Evolutionary conservation across 2,329 filamentous ascomycete species (phyloP), one percentile per base, ranked within the genome.

Genomic region (Geosmithia flava): DNA sequence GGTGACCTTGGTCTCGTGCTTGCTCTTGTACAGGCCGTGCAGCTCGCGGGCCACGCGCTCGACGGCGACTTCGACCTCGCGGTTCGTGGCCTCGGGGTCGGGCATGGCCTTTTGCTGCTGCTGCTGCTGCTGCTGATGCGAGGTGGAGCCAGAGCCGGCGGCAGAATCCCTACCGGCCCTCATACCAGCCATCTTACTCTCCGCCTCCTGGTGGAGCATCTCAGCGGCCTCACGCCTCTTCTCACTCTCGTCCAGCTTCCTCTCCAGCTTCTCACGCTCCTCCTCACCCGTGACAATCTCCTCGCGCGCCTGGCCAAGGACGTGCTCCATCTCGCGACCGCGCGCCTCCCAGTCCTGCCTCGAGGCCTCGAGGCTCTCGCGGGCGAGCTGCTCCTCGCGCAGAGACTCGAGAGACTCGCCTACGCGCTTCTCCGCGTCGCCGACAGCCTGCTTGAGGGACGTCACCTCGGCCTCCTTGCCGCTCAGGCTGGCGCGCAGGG

Each of bases 1-100:
- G 1, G 87, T 79, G 43, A 97, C 91, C 70, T 98, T 98, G 53
- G 83, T 87, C 69, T 97, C 91, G 63, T 98, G 93, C 69, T 98
- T 98, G 61, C 85, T 82, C 70, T 96, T 97, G 76, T 98, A 98
- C 11, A 95, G 75, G 0, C 83, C 76, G 62, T 98, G 93, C 41
- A 98, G 75, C 61, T 98, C 93, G 29, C 88, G 79, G n/a, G 91
- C 90, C 41, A 97, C 89, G 54, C 90, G 88, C 65, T 95, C 88
- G 20, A 91, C 85, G 2, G 85, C 85, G 43, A 86, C 74, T 59
- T 96, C 90, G 46, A 95, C 85, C 53, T 95, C 88, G 55, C 68
- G 62, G 56, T 68, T 63, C 51, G 62, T 53, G 27, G 55, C 49
- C 20, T 51, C 53, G 23, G 60, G 56, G 23, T 60, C 51, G 45